Conservation (phyloP, 768 basidiomycete genomes). For the Postia placenta region DNA sequence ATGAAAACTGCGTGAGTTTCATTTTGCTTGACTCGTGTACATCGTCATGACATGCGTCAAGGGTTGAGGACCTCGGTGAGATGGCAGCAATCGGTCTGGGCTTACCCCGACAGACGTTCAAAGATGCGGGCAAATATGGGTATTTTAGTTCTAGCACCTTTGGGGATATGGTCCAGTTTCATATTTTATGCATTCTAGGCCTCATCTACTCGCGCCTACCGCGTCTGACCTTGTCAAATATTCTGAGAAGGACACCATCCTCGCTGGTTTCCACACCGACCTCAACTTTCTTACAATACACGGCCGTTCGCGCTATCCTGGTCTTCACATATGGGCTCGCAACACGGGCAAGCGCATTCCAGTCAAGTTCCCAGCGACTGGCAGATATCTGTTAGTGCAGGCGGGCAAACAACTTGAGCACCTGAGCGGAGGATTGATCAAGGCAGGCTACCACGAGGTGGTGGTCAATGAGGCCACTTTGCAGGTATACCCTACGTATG, state of each 20-base stretch:
- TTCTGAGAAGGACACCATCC: constrained; percentile 71
- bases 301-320: constrained; percentile 81
- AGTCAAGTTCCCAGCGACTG: constrained; percentile 79
- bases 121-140: constrained; percentile 82
- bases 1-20: constrained; percentile 90
- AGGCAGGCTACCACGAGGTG: constrained; percentile 93
- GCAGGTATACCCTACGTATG: constrained; percentile 36
- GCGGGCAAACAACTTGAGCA: constrained; percentile 95
- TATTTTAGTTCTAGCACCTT: constrained; percentile 27
- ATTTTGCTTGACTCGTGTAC: constrained; percentile 28
- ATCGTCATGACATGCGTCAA: constrained; percentile 23
- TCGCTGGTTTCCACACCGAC: constrained; percentile 93
- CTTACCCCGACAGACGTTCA: constrained; percentile 62
- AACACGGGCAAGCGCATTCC: constrained; percentile 88
- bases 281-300: constrained; percentile 93
- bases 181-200: constrained; percentile 32
- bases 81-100: constrained; percentile 86
- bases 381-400: constrained; percentile 82
- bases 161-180: not conserved
- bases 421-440: constrained; percentile 75
- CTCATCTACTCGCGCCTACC: constrained; percentile 89
- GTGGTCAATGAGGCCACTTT: constrained; percentile 81
- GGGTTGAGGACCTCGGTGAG: constrained; percentile 80
- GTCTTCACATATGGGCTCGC: constrained; percentile 90
- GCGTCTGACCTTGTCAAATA: constrained; percentile 86